Evolutionary conservation across 2,329 filamentous ascomycete genomes (phyloP).

Genomic region (Zymoseptoria passerinii): DNA sequence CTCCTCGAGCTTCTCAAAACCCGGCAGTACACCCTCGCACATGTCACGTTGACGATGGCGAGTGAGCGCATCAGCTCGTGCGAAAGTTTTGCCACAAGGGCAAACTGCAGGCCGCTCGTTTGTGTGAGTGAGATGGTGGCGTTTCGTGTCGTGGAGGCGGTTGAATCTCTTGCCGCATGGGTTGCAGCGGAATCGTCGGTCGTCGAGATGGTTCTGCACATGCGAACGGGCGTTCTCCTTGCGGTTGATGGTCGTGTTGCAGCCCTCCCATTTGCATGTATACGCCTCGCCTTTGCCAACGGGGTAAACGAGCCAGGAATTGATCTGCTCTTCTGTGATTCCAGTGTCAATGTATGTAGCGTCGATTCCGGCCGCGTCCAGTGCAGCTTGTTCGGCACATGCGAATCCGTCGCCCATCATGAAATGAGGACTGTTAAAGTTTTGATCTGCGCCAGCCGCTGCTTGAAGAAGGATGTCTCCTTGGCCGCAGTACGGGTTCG

Average conservation of each 20-base stretch:
- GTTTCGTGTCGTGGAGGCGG: slow-evolving; percentile 91
- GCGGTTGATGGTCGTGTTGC: slow-evolving; percentile 84
- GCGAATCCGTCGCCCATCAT: slow-evolving; percentile 24
- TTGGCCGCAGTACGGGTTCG: slow-evolving; percentile 15
- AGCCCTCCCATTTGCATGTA: slow-evolving; percentile 54
- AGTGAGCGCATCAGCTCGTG: slow-evolving; percentile 88
- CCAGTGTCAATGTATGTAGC: slow-evolving; percentile 69
- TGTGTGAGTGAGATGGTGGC: slow-evolving; percentile 94
- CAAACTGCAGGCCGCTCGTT: slow-evolving; percentile 93
- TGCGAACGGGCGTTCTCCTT: slow-evolving; percentile 99
- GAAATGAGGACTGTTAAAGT: slow-evolving; percentile 26
- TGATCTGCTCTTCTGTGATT: slow-evolving; percentile 69
- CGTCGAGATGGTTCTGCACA: slow-evolving; percentile 94
- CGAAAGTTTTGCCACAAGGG: slow-evolving; percentile 89
- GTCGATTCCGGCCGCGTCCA: slow-evolving; percentile 40
- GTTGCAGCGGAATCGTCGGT: slow-evolving; percentile 89
- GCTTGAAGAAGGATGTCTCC: slow-evolving; percentile 23
- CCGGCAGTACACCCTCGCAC: slow-evolving; percentile 92
- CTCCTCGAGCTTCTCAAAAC: slow-evolving; percentile 45
- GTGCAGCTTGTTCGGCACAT: slow-evolving; percentile 34
- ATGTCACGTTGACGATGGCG: slow-evolving; percentile 90
- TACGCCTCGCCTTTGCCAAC: slow-evolving; percentile 37
- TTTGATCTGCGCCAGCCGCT: slow-evolving; percentile 22
- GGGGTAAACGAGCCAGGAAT: slow-evolving; percentile 42
- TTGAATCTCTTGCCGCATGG: slow-evolving; percentile 94